Evolutionary conservation across 164 flowering plant genomes (phyloP), one percentile per base, ranked within the genome.

Genomic region (Liquidambar formosana): DNA sequence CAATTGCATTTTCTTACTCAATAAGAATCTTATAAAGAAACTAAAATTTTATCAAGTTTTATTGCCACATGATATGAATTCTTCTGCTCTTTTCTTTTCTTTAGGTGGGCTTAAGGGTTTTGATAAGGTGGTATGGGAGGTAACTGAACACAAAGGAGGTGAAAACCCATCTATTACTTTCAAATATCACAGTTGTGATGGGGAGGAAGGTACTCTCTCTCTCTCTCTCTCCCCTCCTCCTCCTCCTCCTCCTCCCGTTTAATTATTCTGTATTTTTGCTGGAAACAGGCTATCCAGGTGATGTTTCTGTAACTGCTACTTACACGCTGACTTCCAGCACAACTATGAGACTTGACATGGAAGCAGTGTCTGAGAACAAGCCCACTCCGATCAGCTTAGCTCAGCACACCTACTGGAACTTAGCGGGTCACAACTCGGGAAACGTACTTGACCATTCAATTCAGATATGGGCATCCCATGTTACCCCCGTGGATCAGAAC

Each of bases 391-490:
- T 94, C 65, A 94, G 70, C 78, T 84, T 94, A 73, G 97, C 97
- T 44, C 97, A 94, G 71, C 98, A 94, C 71, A 94, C 97, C 13
- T 94, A 94, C 79, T 93, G 99, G 97, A 95, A 95, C 73, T 72
- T 93, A 69, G 90, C 90, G 0, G 99, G 97, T 59, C 96, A 93
- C 70, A 72, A 82, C 75, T 86, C 99, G 0, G 97, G 97, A 43
- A 71, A 62, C 54, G 71, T 93, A 56, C 93, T 92, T n/a, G 89
- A 89, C 62, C 96, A 93, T 72, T 69, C 78, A 25, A 78, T 86
- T 69, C 94, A 92, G 70, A 82, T 93, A 72, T 89, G 83, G 82
- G 97, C 82, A 21, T 71, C 83, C 49, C 92, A 92, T 28, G 54
- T 91, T 33, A 95, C 97, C 22, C 97, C 99, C 10, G 94, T 91